A percentile compares a stretch with the other conserved stretches of the same genome.
Evolutionary conservation across 108 stramenopile species (phyloP).

Genomic region (Seminavis robusta): DNA sequence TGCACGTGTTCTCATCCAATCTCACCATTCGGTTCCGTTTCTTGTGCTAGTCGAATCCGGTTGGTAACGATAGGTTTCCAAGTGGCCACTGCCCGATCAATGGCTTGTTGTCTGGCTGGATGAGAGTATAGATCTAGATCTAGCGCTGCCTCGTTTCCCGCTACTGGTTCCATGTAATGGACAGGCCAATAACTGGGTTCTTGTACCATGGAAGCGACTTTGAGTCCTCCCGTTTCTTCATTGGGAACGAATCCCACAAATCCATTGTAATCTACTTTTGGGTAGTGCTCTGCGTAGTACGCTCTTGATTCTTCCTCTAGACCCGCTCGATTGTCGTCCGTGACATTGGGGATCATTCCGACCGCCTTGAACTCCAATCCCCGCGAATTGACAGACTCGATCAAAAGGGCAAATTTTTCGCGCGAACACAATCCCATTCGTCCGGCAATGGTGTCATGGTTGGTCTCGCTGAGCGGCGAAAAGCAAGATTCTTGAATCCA

Average conservation of each 20-base stretch:
- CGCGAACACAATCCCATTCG: no score
- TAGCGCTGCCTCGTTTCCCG: constrained; percentile 35
- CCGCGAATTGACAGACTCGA: no score
- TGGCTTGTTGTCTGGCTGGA: not conserved
- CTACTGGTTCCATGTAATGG: constrained; percentile 35
- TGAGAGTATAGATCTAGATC: constrained; percentile 15
- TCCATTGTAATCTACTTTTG: constrained; percentile 12
- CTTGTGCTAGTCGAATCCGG: not conserved
- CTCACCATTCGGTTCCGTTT: no score
- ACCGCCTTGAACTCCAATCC: no score
- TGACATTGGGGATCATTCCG: no score
- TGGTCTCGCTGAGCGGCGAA: no score
- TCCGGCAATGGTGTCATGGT: no score
- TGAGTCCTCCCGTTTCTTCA: no score
- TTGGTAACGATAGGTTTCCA: not conserved
- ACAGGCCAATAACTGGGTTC: constrained; percentile 39
- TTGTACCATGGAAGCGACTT: no score
- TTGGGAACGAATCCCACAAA: constrained; percentile 11
- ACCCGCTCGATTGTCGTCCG: constrained; percentile 7
- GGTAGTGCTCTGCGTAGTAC: constrained; percentile 12
- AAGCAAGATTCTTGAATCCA: constrained; percentile 27
- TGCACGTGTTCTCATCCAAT: no score
- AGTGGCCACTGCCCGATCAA: not conserved
- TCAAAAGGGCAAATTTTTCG: no score
- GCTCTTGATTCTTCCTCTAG: constrained; percentile 13